Evolutionary conservation across 2,329 filamentous ascomycete genomes (phyloP), one percentile per base, ranked within the genome.

Genomic region (Boeremia exigua): DNA sequence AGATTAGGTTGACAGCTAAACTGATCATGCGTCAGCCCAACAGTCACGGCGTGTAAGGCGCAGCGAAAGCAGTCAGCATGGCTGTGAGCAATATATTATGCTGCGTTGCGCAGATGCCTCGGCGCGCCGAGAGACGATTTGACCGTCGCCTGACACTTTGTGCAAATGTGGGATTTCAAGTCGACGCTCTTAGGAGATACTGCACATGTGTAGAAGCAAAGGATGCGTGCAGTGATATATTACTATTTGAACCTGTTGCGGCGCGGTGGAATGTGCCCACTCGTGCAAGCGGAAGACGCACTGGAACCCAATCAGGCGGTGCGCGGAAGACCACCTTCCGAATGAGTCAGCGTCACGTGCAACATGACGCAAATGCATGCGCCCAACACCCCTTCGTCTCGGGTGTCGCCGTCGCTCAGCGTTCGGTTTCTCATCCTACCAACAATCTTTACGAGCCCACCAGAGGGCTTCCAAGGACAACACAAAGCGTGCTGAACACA

Each of bases 291-390:
- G 47, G 47, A 50, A 42, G 29, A n/a, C 32, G 48, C 39, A 44
- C 23, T 42, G 17, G 17, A 46, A 23, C n/a, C 47, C 38, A 50
- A 50, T 43, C 47, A 42, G 30, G 30, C 19, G 25, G 17, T 38
- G 29, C 48, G 48, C 48, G 48, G 48, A 39, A 32, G 3, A 19
- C 17, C 42, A 40, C 51, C n/a, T 56, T 50, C 54, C 48, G 32
- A 34, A 45, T 58, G 55, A 60, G 59, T 57, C 61, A 60, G 38
- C n/a, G 51, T 42, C 49, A 54, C 45, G 49, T 52, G 48, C 32
- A 28, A 27, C 48, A 60, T 58, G 58, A 60, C 58, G 58, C 58
- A 59, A 42, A 39, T 45, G 34, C 45, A 32, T n/a, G n/a, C n/a
- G 23, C 42, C 39, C 45, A 27, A 36, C 49, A 49, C 40, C 45